Evolutionary conservation across 768 basidiomycete species (phyloP), one percentile per base, ranked within the genome.

Genomic region (Calocybe gangraenosa): DNA sequence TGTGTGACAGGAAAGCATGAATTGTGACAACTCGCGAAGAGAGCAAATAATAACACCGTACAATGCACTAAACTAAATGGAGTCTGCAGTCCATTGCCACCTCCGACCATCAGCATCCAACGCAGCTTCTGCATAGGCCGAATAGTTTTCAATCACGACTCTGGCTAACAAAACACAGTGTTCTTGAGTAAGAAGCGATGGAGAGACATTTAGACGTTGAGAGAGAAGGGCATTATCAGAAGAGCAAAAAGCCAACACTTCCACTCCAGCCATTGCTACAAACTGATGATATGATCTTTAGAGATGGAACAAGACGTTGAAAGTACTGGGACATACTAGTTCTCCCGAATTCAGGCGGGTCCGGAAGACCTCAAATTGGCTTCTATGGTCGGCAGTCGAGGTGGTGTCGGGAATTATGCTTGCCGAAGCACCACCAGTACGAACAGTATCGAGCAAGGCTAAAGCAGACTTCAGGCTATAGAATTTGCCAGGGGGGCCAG

Each of bases 241-340:
- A 7, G 80, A 75, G 47, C 76, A 82, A 49, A 85, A 71, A 3
- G 74, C 80, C 21, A 82, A 68, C n/a, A 79, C 64, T 41, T 75
- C 71, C 10, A 60, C 53, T 7, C 76, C 77, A 18, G 70, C 70
- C 51, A 78, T 70, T 6, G 74, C 70, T 22, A 84, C 66, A 57
- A 83, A 84, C 84, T 87, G 49, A 7, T 40, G 22, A 37, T 37
- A 40, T 6, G 25, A 28, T 11, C 25, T 28, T 5, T 28, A 6
- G 11, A 11, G 25, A 28, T 28, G 25, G 6, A 30, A 32, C 37
- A 33, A 25, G 46, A 44, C 21, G 19, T 35, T 40, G 13, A 5
- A 3, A 33, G 13, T 22, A 35, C 32, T 17, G 38, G 9, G 5
- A 57, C 75, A 40, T 55, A 85, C 84, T 58, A 83, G 62, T 40